Evolutionary conservation across 2,329 filamentous ascomycete genomes (phyloP).

Genomic region (Pseudogymnoascus destructans): DNA sequence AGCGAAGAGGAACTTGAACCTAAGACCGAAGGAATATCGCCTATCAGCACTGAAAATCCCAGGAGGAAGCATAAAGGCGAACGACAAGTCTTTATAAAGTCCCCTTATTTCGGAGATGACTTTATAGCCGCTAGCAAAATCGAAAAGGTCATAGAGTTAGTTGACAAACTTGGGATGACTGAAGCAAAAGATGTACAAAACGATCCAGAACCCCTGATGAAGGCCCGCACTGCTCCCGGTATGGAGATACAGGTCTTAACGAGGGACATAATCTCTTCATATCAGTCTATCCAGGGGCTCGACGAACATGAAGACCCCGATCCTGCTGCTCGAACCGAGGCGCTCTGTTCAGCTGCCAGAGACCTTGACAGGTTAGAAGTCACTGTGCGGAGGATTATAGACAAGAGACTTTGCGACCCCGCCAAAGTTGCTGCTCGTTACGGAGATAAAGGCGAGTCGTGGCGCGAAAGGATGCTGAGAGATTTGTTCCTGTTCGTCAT

Average conservation of each 20-base stretch:
- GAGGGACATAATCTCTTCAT: not conserved
- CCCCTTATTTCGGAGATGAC: not conserved
- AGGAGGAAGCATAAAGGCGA: not conserved
- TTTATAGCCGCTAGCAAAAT: not conserved
- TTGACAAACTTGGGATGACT: not conserved
- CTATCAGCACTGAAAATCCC: not conserved
- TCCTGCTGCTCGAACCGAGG: not conserved
- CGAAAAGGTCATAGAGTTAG: not conserved
- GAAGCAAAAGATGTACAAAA: not conserved
- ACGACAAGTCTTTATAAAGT: not conserved
- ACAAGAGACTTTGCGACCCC: not conserved
- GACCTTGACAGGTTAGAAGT: not conserved
- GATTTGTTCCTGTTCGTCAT: not conserved
- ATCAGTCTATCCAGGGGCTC: not conserved
- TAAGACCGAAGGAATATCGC: not conserved
- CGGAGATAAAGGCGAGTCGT: not conserved
- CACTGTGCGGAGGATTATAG: not conserved
- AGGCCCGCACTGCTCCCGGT: not conserved
- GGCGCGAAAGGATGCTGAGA: not conserved
- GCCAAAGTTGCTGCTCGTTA: not conserved
- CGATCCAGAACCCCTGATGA: not conserved
- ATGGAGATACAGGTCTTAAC: not conserved
- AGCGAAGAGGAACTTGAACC: not conserved
- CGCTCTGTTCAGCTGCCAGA: not conserved
- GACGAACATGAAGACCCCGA: conserved; percentile 1